Evolutionary conservation across 2,329 filamentous ascomycete genomes (phyloP), one percentile per base, ranked within the genome.

Genomic region (Dothistroma septosporum): DNA sequence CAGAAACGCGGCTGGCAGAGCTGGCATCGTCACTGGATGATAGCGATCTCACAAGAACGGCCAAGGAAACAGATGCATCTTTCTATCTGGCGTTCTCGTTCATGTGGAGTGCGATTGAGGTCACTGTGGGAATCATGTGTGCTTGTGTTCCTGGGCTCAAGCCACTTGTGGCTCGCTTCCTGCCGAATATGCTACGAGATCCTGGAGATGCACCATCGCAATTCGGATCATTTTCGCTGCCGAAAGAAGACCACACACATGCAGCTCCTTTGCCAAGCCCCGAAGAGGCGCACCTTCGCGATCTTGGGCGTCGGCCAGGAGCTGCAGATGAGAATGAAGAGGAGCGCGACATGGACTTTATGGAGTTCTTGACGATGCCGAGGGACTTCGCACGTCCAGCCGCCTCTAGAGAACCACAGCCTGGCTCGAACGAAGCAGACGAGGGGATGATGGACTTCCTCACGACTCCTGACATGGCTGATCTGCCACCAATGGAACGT

Each of bases 51-150:
- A 57, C 52, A 11, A n/a, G 72, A 69, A 79, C 77, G 50, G 73
- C 72, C 49, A 73, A 76, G 14, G 70, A 73, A 10, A 78, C 77
- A 9, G 83, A 86, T 64, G 83, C 84, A 62, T 80, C 80, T 41
- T 86, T 82, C 87, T 92, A 93, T 71, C 90, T 90, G 0, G 91
- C 90, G 0, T 77, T 92, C 49, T 66, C 66, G 0, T 88, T 95
- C 71, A 93, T 96, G 90, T 97, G 92, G 93, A 93, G 90, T 16
- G 89, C 88, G 12, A 86, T 97, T 57, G 92, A 97, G 74, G 91
- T 96, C 70, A 94, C 96, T 66, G 81, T 95, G 1, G 92, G 91
- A 19, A 92, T 97, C 68, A 88, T 92, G 65, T 96, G 91, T 71
- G 92, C 89, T 47, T 96, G 92, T 69, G 89, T 97, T n/a, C 93